phyloP scores from a whole-genome alignment of 192 early-diverging fungal genomes.

The Rhizophlyctis rosea region DNA sequence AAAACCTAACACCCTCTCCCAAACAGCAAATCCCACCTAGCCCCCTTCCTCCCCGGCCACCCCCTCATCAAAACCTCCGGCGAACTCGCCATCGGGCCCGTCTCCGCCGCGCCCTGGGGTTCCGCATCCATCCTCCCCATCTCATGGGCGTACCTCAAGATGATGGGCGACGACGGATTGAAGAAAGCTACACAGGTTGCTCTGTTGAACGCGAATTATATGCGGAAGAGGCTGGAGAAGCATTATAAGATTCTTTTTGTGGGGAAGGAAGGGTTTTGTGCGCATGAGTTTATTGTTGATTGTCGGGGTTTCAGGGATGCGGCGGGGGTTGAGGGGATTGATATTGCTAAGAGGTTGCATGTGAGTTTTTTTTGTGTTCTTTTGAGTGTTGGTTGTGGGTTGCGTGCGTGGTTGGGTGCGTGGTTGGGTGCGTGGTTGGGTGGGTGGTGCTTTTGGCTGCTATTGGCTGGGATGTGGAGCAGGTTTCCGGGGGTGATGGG shows the following conservation, averaged over 20 bases:
- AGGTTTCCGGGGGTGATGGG: too few species aligned
- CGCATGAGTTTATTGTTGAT: conserved; percentile 99
- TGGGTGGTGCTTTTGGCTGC: too few species aligned
- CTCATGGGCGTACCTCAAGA: conserved; percentile 98
- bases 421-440: too few species aligned
- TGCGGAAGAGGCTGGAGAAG: conserved; percentile 82
- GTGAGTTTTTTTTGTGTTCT: conserved; percentile 26
- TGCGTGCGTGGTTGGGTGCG: too few species aligned
- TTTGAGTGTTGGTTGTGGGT: too few species aligned
- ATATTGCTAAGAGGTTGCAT: conserved; percentile 95
- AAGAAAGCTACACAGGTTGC: conserved; percentile 83
- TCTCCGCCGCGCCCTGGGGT: conserved; percentile 95
- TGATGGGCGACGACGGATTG: conserved; percentile 95
- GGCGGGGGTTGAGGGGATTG: conserved; percentile 86
- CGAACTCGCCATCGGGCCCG: conserved; percentile 81
- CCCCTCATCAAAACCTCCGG: conserved; percentile 74
- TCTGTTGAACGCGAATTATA: conserved; percentile 98
- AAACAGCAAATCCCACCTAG: conserved; percentile 74
- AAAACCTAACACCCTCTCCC: conserved; percentile 11
- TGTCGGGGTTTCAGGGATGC: conserved; percentile 79
- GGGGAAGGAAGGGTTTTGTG: conserved; percentile 93
- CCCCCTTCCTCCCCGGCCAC: conserved; percentile 90
- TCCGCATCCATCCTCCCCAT: conserved; percentile 95
- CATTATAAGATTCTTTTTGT: conserved; percentile 93
- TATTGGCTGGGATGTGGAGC: too few species aligned